Conservation (phyloP, 441 rosid genomes). For the Pelargonium citronellum region DNA sequence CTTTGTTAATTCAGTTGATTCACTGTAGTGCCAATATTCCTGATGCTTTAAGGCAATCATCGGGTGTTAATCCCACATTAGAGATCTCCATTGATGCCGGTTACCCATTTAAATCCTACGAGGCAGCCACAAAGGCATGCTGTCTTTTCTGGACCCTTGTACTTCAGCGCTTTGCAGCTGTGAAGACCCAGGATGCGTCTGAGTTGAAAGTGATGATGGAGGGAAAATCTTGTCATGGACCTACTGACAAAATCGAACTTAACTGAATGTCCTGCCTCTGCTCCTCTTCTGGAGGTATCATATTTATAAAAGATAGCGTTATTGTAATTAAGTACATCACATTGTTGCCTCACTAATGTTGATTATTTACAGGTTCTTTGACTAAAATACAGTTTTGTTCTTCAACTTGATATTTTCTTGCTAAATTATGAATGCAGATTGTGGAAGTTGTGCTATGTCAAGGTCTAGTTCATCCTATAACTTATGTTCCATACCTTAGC, state of each 20-base stretch:
- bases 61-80: conserved; percentile 50
- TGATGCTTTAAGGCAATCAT: conserved; percentile 60
- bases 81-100: conserved; percentile 69
- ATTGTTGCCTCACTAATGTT: too few relatives aligned
- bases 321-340: too few relatives aligned
- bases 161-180: conserved; percentile 83
- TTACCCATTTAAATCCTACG: conserved; percentile 66
- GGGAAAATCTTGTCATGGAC: conserved; percentile 90
- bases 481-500: conserved; percentile 97
- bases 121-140: conserved; percentile 81
- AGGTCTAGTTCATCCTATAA: conserved; percentile 99
- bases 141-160: conserved; percentile 96
- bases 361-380: too few relatives aligned
- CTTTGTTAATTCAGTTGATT: conserved; percentile 91
- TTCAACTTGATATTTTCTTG: conserved; percentile 7
- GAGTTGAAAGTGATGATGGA: conserved; percentile 88
- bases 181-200: conserved; percentile 88
- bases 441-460: conserved; percentile 95
- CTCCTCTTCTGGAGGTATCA: conserved; percentile 86
- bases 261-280: conserved; percentile 94
- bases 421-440: conserved; percentile 51
- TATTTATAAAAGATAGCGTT: too few relatives aligned
- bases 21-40: conserved; percentile 89
- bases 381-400: background rate
- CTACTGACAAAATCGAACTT: conserved; percentile 80